Evolutionary conservation across 805 yeast species (phyloP).

Genomic region (Metschnikowia matae): DNA sequence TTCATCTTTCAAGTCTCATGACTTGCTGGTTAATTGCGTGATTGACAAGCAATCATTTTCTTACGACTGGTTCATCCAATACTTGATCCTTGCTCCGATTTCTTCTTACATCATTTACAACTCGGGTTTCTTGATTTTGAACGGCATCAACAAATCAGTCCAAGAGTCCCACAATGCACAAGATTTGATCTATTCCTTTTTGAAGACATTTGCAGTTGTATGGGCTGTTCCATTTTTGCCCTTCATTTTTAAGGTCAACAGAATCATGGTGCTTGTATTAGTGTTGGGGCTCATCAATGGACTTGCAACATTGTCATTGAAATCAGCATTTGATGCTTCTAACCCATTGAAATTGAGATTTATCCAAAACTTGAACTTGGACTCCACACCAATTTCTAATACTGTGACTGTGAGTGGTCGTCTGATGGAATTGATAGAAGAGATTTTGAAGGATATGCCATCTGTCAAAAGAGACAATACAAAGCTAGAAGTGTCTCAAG

Average conservation of each 20-base stretch:
- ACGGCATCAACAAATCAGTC: slow-evolving; percentile 65
- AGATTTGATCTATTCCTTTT: slow-evolving; percentile 25
- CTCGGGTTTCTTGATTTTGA: slow-evolving; percentile 52
- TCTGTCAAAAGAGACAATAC: slow-evolving; percentile 42
- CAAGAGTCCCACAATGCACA: slow-evolving; percentile 58
- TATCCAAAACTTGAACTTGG: slow-evolving; percentile 55
- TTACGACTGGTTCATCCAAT: slow-evolving; percentile 83
- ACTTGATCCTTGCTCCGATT: slow-evolving; percentile 61
- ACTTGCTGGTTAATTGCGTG: slow-evolving; percentile 12
- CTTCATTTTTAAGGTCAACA: slow-evolving; percentile 64
- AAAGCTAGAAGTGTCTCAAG: slow-evolving; percentile 30
- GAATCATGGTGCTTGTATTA: slow-evolving; percentile 39
- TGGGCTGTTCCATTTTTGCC: slow-evolving; percentile 55
- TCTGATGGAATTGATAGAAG: slow-evolving; percentile 39
- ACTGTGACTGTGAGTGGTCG: slow-evolving; percentile 49
- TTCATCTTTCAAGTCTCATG: slow-evolving; percentile 18
- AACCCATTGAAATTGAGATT: slow-evolving; percentile 73
- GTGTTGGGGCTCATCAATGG: slow-evolving; percentile 34
- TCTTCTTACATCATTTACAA: slow-evolving; percentile 52
- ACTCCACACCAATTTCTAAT: slow-evolving; percentile 25
- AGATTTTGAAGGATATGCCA: slow-evolving; percentile 59
- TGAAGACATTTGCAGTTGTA: slow-evolving; percentile 27
- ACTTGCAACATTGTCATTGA: slow-evolving; percentile 32
- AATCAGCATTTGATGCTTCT: slow-evolving; percentile 54
- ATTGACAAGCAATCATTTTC: slow-evolving; percentile 42